Evolutionary conservation across 257 asterid species (phyloP).

Genomic region (Scutellaria baicalensis): DNA sequence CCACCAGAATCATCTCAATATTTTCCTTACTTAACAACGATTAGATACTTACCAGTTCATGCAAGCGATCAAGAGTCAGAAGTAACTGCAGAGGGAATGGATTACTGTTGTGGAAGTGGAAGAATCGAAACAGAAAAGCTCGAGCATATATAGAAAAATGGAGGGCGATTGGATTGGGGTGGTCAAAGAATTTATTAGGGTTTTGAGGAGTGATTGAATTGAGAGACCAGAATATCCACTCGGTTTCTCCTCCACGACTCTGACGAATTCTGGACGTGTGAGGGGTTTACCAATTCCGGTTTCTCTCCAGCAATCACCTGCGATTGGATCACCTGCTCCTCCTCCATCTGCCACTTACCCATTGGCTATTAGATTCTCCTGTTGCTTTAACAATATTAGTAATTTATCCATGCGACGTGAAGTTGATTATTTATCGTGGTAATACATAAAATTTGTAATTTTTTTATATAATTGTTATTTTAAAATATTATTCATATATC

Average conservation of each 20-base stretch:
- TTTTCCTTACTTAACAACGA: background rate
- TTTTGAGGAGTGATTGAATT: background rate
- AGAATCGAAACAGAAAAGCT: background rate
- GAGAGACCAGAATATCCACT: background rate
- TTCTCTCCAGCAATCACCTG: background rate
- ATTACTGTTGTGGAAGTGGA: background rate
- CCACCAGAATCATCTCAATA: background rate
- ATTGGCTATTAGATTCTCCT: background rate
- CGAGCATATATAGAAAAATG: background rate
- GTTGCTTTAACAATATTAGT: too few species aligned
- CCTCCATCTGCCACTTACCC: background rate
- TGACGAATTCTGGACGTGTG: constrained; percentile 7
- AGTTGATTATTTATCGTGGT: too few species aligned
- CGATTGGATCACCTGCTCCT: constrained; percentile 7
- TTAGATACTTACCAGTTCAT: background rate
- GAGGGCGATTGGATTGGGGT: background rate
- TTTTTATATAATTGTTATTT: too few species aligned
- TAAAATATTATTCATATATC: too few species aligned
- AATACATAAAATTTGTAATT: too few species aligned
- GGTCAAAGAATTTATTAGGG: background rate
- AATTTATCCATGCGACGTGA: too few species aligned
- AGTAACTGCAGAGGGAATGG: background rate
- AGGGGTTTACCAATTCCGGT: constrained; percentile 11
- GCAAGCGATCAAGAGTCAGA: background rate
- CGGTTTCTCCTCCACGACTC: background rate